Evolutionary conservation across 768 basidiomycete species (phyloP).

Genomic region (Scleroderma bovista): DNA sequence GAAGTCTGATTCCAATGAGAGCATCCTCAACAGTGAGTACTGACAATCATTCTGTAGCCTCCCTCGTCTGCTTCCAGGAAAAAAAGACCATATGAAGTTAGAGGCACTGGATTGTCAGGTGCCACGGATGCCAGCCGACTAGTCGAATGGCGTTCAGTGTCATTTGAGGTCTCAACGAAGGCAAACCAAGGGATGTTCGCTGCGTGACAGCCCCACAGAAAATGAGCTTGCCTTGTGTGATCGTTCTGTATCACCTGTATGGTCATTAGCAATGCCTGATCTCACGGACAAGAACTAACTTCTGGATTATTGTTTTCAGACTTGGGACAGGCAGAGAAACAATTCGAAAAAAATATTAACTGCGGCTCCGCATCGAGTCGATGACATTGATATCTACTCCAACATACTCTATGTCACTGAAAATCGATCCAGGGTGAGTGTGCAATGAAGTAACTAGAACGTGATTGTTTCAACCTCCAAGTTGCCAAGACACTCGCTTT

Average conservation of each 20-base stretch:
- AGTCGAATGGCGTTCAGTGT: no score
- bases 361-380: constrained; percentile 83
- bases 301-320: constrained; percentile 46
- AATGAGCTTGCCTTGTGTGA: constrained; percentile 79
- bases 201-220: constrained; percentile 84
- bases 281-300: constrained; percentile 1
- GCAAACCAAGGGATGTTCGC: no score
- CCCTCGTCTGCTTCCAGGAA: no score
- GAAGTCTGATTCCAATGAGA: no score
- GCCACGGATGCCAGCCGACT: no score
- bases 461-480: constrained; percentile 4
- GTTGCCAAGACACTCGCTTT: constrained; percentile 57
- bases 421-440: constrained; percentile 55
- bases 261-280: constrained; percentile 45
- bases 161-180: no score
- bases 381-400: constrained; percentile 93
- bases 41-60: no score
- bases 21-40: no score
- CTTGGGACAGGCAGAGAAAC: constrained; percentile 76
- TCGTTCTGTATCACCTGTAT: constrained; percentile 84
- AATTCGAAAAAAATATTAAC: constrained; percentile 81
- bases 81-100: no score
- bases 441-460: not conserved
- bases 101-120: no score
- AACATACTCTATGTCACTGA: constrained; percentile 97